Evolutionary conservation across 225 moss, liverwort and hornwort species (phyloP).

Genomic region (Antitrichia curtipendula): DNA sequence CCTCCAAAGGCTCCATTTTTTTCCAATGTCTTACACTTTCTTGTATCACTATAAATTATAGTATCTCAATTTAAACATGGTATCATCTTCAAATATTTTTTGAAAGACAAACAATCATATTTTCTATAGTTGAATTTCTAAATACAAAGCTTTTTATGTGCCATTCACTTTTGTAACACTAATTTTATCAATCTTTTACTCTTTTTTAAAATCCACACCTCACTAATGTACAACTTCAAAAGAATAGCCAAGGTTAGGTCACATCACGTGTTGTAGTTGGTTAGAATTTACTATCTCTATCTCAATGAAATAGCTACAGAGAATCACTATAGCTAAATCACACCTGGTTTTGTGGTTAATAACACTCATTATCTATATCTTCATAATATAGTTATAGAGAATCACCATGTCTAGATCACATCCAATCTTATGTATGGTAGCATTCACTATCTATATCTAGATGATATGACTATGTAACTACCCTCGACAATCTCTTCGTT

Average conservation of each 20-base stretch:
- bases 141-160: not conserved
- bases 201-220: not conserved
- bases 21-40: not conserved
- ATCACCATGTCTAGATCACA: not conserved
- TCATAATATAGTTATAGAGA: not conserved
- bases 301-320: not conserved
- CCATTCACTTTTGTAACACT: fast-evolving
- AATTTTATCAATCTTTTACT: not conserved
- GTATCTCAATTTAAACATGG: not conserved
- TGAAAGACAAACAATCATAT: not conserved
- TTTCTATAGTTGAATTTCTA: not conserved
- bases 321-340: not conserved
- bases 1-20: not conserved
- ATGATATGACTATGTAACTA: fast-evolving
- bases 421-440: not conserved
- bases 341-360: not conserved
- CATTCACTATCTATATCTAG: not conserved
- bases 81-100: not conserved
- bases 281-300: not conserved
- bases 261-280: not conserved
- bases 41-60: not conserved
- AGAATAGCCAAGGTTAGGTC: not conserved
- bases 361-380: not conserved
- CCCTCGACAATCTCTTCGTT: not conserved
- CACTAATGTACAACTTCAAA: not conserved